A percentile compares a stretch with the other conserved stretches of the same genome.
These are phyloP conservation scores for Cenchrus purpureus DNA, from an alignment of 176 grass and related monocot species.

Conservation along the genomic window DNA sequence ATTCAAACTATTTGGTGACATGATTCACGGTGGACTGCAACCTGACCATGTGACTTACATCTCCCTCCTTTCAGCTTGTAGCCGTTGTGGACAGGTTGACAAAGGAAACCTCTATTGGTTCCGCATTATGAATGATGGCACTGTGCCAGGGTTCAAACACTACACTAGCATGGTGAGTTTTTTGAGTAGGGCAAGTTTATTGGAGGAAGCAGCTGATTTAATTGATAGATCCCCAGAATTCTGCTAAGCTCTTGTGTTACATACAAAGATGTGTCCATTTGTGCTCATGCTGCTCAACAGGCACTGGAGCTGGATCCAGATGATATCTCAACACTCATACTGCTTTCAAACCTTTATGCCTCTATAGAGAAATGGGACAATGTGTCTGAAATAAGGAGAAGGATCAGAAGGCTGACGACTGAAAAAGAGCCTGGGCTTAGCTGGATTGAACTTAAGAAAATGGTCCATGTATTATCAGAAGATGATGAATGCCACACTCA, in stretches of 20 bases:
- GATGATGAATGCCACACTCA: slow-evolving; percentile 56
- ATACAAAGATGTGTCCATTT: slow-evolving; percentile 61
- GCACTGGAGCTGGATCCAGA: slow-evolving; percentile 57
- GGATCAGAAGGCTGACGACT: slow-evolving; percentile 60
- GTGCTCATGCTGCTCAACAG: slow-evolving; percentile 56
- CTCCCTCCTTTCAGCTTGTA: slow-evolving; percentile 83
- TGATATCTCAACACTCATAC: slow-evolving; percentile 71
- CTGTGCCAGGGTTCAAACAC: slow-evolving; percentile 72
- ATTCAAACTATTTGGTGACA: slow-evolving; percentile 78
- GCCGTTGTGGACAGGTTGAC: slow-evolving; percentile 63
- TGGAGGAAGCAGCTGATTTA: slow-evolving; percentile 73
- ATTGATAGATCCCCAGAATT: slow-evolving; percentile 71
- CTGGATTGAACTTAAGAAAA: slow-evolving; percentile 70
- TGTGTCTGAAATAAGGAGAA: slow-evolving; percentile 74
- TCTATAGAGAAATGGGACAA: slow-evolving; percentile 64
- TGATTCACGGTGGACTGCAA: slow-evolving; percentile 60
- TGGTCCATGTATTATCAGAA: slow-evolving; percentile 56
- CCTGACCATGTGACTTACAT: slow-evolving; percentile 90
- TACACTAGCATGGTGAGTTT: slow-evolving; percentile 93
- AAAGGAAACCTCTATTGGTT: slow-evolving; percentile 92
- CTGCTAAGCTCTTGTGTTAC: slow-evolving; percentile 77
- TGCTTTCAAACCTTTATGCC: slow-evolving; percentile 93
- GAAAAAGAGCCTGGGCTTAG: slow-evolving; percentile 84
- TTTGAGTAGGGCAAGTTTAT: slow-evolving; percentile 65
- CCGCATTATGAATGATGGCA: slow-evolving; percentile 71